Evolutionary conservation across 2,329 filamentous ascomycete genomes (phyloP).

Genomic region (Elsinoe arachidis): DNA sequence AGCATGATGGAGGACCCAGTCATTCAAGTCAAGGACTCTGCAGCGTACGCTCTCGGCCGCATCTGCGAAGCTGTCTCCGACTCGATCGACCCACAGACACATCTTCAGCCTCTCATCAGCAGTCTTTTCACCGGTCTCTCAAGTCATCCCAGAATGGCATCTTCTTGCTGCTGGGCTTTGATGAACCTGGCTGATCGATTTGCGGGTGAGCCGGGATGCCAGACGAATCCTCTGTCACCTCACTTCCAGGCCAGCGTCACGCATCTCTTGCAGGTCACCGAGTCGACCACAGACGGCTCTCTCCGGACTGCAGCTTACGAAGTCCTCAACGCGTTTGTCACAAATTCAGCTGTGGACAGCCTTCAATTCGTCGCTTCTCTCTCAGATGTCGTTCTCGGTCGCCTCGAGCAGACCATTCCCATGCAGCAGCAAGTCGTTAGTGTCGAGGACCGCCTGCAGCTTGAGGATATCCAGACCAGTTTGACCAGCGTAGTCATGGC

Average conservation of each 20-base stretch:
- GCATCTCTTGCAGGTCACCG: constrained; percentile 77
- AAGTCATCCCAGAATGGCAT: constrained; percentile 91
- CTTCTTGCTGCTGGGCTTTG: constrained; percentile 96
- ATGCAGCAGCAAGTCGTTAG: constrained; percentile 92
- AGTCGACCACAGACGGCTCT: constrained; percentile 76
- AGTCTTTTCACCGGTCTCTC: constrained; percentile 84
- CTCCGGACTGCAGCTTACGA: constrained; percentile 95
- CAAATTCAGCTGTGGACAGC: constrained; percentile 81
- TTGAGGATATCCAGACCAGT: constrained; percentile 97
- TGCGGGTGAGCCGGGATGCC: constrained; percentile 71
- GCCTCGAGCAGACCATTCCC: constrained; percentile 79
- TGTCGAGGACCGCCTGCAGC: constrained; percentile 87
- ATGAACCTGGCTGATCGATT: constrained; percentile 98
- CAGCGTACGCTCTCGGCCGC: constrained; percentile 88
- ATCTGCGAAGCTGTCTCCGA: constrained; percentile 91
- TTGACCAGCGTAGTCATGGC: constrained; percentile 83
- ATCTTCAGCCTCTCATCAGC: constrained; percentile 76
- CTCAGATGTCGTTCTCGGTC: constrained; percentile 80
- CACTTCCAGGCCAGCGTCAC: constrained; percentile 90
- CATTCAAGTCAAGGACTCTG: constrained; percentile 88
- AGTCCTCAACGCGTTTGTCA: constrained; percentile 89
- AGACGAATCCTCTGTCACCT: constrained; percentile 73
- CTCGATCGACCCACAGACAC: constrained; percentile 74
- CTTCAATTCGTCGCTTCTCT: constrained; percentile 70
- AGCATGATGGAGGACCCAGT: constrained; percentile 84